Evolutionary conservation across 2,329 filamentous ascomycete genomes (phyloP), one percentile per base, ranked within the genome.

Genomic region (Ophiostoma tasmaniense): DNA sequence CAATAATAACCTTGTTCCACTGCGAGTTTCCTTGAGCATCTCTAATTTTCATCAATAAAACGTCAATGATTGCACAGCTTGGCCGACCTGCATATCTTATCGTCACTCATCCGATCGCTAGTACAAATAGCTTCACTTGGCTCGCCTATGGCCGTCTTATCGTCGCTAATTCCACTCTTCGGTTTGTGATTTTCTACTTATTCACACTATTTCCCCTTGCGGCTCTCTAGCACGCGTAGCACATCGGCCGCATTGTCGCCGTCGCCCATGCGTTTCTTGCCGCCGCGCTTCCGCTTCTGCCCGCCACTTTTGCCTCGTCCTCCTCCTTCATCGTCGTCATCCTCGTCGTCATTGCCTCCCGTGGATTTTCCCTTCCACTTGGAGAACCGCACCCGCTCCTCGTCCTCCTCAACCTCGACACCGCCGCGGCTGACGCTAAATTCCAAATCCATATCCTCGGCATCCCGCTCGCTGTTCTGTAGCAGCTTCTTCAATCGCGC

Each of bases 361-460:
- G 25, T 67, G 30, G 39, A 45, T 2, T 33, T 37, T 6, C 61
- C 69, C 1, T 37, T 17, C 82, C 91, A 91, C 74, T 87, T 80
- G 52, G 86, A 87, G 68, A 93, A 78, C 79, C 90, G 91, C 72
- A 92, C 87, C 61, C 81, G 82, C 76, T 84, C 82, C 73, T 85
- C 87, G 64, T 81, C 82, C 76, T 84, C 83, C 55, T 93, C 91
- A 72, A 90, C 85, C 72, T 96, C 93, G 70, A 93, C 93, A 66
- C 93, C 93, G 75, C 97, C 95, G 68, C 94, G 85, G 75, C 90
- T 95, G 25, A 89, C 91, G 42, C 95, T 95, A 75, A 99, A 98
- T 71, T 93, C 94, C 83, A 98, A 87, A 75, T 99, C 95, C 80
- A 99, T 85, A 79, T 99, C 94, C 69, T 94, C 89, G 65, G 93